Evolutionary conservation across 2,329 filamentous ascomycete species (phyloP), one percentile per base, ranked within the genome.

Genomic region (Zasmidium citrigriseum): DNA sequence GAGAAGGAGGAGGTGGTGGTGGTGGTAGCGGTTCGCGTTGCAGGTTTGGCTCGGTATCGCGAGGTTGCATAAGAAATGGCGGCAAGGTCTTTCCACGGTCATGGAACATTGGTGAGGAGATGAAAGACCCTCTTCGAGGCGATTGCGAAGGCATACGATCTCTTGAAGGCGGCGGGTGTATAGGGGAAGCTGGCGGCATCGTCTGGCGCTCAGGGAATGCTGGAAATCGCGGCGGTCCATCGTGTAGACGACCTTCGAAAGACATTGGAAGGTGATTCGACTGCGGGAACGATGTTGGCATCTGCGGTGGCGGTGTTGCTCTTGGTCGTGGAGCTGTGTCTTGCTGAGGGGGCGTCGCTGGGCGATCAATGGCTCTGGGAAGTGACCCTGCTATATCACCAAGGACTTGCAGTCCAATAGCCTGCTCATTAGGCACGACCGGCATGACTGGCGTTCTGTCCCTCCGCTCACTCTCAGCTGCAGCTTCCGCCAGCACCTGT

Each of bases 351-450:
- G 51, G 51, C 46, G 51, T 44, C 16, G 22, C 41, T 3, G 38
- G 38, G 3, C 55, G 44, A 27, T 29, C 58, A 21, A 53, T 21
- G 16, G 60, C 55, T 44, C 58, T 55, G 24, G 12, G 12, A 41
- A 41, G 18, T n/a, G 14, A n/a, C 7, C 34, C 34, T 10, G 34
- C 67, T 34, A 70, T 61, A 34, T 69, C 68, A 24, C 67, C 64
- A 18, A 71, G 61, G 16, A 70, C 22, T 52, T 71, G 68, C 34
- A 80, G 67, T 22, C 75, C 73, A 24, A 70, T 60, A 4, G 77
- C 77, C 52, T 77, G 68, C 23, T 76, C 75, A 59, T 79, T 79
- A 1, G 72, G 70, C 57, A 78, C 65, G 25, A 62, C 54, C 14
- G 61, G 56, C 22, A 67, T 64, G 16, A 59, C 55, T 14, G 63